These are phyloP conservation scores for Chytridium lagenaria DNA, from an alignment of 371 early-diverging fungal genomes.

Conservation along the genomic window DNA sequence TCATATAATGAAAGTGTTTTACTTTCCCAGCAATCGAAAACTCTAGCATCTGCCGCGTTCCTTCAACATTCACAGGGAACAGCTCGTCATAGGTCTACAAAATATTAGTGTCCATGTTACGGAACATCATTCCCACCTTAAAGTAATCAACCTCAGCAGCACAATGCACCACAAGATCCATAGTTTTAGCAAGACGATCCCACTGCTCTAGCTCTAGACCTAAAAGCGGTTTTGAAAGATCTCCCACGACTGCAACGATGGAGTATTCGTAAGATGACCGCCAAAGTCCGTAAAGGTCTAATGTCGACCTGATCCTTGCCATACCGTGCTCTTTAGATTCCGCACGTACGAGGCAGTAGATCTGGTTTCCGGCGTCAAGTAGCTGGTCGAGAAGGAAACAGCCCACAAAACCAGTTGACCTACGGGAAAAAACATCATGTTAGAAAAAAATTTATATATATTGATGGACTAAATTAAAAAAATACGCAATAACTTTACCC, in stretches of 20 bases:
- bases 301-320: background rate
- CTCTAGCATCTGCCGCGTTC: slow-evolving; percentile 1
- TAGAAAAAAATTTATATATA: too few species aligned
- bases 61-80: slow-evolving; percentile 1
- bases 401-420: slow-evolving; percentile 8
- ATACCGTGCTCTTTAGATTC: slow-evolving; percentile 4
- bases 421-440: too few species aligned
- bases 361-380: background rate
- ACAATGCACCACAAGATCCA: slow-evolving; percentile 21
- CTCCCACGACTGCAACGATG: background rate
- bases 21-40: background rate
- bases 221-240: background rate
- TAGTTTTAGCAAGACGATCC: background rate
- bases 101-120: background rate
- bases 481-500: too few species aligned
- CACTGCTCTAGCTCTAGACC: background rate
- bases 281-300: background rate
- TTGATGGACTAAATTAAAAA: too few species aligned
- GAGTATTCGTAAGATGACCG: background rate
- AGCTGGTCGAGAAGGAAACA: background rate
- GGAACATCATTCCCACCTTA: background rate
- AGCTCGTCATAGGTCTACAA: slow-evolving; percentile 15
- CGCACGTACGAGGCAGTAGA: slow-evolving; percentile 12
- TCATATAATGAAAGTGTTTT: slow-evolving; percentile 5
- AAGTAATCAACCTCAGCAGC: slow-evolving; percentile 5